A percentile compares a stretch with the other conserved stretches of the same genome.
Conservation (phyloP, 2,329 filamentous ascomycete species). For the Calonectria crousiana region DNA sequence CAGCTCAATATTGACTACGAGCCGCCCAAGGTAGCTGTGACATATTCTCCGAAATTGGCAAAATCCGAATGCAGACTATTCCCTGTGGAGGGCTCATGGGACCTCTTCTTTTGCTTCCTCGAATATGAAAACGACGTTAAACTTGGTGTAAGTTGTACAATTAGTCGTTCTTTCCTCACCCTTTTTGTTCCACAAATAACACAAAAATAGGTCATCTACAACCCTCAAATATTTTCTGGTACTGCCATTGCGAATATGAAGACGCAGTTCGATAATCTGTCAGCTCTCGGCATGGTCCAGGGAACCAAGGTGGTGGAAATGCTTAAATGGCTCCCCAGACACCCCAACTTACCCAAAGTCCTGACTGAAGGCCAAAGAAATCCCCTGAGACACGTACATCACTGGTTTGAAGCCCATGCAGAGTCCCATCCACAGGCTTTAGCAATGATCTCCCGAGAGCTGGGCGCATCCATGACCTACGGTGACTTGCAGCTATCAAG, state of each 20-base stretch:
- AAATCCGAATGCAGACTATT: not conserved
- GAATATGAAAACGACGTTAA: not conserved
- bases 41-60: not conserved
- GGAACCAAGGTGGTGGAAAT: not conserved
- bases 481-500: not conserved
- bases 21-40: not conserved
- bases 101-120: not conserved
- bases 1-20: not conserved
- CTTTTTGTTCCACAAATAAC: too few relatives aligned
- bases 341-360: not conserved
- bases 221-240: not conserved
- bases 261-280: not conserved
- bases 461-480: not conserved
- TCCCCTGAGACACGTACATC: not conserved
- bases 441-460: not conserved
- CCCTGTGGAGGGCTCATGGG: not conserved
- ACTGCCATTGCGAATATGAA: not conserved
- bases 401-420: not conserved
- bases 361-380: not conserved
- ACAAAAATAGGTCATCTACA: not conserved
- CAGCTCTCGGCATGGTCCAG: not conserved
- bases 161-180: too few relatives aligned
- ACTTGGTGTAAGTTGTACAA: not conserved
- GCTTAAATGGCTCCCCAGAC: not conserved
- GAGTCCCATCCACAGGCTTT: not conserved